Percentiles rank a stretch among this genome's conserved stretches.
These are phyloP conservation scores for Grigorovia humatica DNA, from an alignment of 805 yeast genomes.

Conservation along the genomic window DNA sequence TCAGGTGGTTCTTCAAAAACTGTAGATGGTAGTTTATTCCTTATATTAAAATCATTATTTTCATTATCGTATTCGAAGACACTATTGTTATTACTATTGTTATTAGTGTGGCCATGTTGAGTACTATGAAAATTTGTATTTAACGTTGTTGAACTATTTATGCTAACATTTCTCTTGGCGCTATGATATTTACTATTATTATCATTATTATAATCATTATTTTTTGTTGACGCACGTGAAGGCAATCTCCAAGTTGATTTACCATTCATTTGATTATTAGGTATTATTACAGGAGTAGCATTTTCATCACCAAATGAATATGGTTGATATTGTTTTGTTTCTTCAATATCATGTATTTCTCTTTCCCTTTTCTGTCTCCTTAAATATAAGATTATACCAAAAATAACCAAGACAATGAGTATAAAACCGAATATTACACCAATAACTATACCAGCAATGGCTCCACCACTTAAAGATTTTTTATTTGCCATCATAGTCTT, in stretches of 20 bases:
- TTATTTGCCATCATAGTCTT: neutral
- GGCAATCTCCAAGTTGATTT: conserved; percentile 10
- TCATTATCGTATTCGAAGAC: neutral
- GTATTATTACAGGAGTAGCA: conserved; percentile 20
- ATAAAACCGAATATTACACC: conserved; percentile 39
- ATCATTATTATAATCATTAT: neutral
- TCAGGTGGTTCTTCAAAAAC: conserved; percentile 13
- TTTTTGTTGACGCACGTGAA: conserved; percentile 7
- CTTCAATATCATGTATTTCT: conserved; percentile 30
- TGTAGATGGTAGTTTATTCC: conserved; percentile 5
- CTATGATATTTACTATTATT: neutral
- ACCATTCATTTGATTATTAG: conserved; percentile 4
- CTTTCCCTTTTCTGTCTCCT: conserved; percentile 24
- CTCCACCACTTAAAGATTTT: conserved; percentile 31
- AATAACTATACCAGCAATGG: conserved; percentile 51
- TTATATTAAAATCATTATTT: neutral
- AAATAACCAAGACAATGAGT: conserved; percentile 30
- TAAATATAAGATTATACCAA: conserved; percentile 35
- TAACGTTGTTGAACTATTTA: neutral
- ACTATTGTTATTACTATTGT: neutral
- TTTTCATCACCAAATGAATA: conserved; percentile 28
- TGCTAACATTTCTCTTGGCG: neutral
- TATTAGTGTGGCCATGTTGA: neutral
- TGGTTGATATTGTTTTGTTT: conserved; percentile 28
- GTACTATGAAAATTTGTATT: neutral